phyloP scores from a whole-genome alignment of 371 early-diverging fungal genomes.

The Lichtheimia corymbifera region DNA sequence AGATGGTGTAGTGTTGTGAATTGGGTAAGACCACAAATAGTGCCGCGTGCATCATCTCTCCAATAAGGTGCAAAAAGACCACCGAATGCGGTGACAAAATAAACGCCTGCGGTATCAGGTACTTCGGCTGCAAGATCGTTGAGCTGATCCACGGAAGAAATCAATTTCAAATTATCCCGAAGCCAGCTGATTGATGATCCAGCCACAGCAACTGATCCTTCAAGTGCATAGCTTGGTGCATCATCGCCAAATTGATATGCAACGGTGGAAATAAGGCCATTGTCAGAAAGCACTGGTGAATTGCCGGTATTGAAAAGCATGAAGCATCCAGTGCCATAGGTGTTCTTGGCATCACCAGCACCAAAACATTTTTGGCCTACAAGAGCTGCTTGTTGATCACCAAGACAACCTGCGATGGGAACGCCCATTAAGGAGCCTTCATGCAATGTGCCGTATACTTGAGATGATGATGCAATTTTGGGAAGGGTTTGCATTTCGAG shows the following conservation, averaged over 20 bases:
- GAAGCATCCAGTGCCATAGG: constrained; percentile 95
- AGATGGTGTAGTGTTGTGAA: constrained; percentile 84
- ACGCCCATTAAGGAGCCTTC: constrained; percentile 60
- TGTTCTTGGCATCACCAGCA: constrained; percentile 90
- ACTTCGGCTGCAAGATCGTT: constrained; percentile 52
- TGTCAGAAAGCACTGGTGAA: constrained; percentile 71
- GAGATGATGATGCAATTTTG: constrained; percentile 79
- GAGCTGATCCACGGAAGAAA: constrained; percentile 71
- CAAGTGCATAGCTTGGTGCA: constrained; percentile 80
- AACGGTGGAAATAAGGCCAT: constrained; percentile 91
- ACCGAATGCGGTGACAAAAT: constrained; percentile 93
- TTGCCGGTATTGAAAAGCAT: constrained; percentile 94
- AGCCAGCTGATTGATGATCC: constrained; percentile 93
- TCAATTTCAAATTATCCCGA: constrained; percentile 82
- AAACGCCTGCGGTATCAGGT: constrained; percentile 81
- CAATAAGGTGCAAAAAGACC: constrained; percentile 95
- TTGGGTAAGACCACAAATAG: constrained; percentile 85
- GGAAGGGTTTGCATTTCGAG: constrained; percentile 67
- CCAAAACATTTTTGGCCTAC: constrained; percentile 92
- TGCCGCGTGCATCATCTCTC: constrained; percentile 88
- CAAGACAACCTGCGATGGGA: constrained; percentile 82
- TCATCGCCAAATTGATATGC: constrained; percentile 84
- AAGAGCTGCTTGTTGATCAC: constrained; percentile 95
- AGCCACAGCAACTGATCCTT: constrained; percentile 92
- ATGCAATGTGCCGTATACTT: constrained; percentile 71